phyloP scores from a whole-genome alignment of 2,329 filamentous ascomycete species.

The Aspergillus sp. region DNA sequence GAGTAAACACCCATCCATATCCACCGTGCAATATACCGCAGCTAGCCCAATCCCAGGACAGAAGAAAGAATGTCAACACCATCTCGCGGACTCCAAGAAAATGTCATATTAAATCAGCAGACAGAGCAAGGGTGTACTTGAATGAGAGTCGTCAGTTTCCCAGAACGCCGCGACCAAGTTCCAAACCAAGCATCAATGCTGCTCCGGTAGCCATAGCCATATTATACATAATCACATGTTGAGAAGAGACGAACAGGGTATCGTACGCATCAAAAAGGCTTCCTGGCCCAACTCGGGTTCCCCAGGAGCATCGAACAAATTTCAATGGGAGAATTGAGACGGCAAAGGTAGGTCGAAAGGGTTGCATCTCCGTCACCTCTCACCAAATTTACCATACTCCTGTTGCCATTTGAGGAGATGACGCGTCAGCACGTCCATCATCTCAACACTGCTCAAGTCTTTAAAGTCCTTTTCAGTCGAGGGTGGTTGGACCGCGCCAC shows the following conservation, averaged over 20 bases:
- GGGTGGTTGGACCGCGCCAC: slow-evolving; percentile 13
- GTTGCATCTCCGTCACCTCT: slow-evolving; percentile 35
- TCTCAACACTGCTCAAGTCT: slow-evolving; percentile 73
- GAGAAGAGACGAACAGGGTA: slow-evolving; percentile 21
- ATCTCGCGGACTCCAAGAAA: neutral
- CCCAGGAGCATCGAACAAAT: slow-evolving; percentile 7
- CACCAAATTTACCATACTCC: slow-evolving; percentile 58
- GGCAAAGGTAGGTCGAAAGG: slow-evolving; percentile 1
- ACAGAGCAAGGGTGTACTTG: slow-evolving; percentile 7
- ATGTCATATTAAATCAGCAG: slow-evolving; percentile 1
- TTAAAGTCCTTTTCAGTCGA: slow-evolving; percentile 60
- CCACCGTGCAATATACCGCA: neutral
- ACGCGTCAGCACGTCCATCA: slow-evolving; percentile 83
- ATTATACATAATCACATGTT: slow-evolving; percentile 24
- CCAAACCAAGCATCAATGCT: slow-evolving; percentile 13
- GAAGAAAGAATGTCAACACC: neutral
- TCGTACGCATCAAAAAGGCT: slow-evolving; percentile 16
- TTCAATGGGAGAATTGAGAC: neutral
- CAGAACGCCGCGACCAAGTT: slow-evolving; percentile 22
- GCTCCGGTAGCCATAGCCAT: slow-evolving; percentile 23
- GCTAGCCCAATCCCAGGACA: neutral
- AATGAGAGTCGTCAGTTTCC: slow-evolving; percentile 9
- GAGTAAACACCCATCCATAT: neutral
- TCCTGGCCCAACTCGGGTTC: neutral
- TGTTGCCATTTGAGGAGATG: slow-evolving; percentile 84